Base-by-base conservation (phyloP, 2,329 filamentous ascomycete genomes). In the Periconia digitata region DNA sequence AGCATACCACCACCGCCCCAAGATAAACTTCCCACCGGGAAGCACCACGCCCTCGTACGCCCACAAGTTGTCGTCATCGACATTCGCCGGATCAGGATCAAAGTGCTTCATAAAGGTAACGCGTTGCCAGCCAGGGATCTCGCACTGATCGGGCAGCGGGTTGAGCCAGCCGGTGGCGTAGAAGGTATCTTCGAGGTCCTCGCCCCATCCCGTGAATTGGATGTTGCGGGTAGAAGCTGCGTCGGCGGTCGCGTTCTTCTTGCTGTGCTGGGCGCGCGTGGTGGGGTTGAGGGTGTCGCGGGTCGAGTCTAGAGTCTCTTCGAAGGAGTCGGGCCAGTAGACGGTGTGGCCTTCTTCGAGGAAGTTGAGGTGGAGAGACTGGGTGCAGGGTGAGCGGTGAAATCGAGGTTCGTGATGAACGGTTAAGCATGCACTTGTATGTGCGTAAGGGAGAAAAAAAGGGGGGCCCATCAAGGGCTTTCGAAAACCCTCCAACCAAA, bases 51-150 rank as follows among this genome's bases (percentile, higher is more conserved):
- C 76, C 56, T 79, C 76, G 34, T 78, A 77, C 2, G 74, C 76
- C 74, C 75, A 79, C 2, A 77, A 60, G 15, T 62, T 58, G n/a
- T 72, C 68, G 21, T 69, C 63, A 44, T 65, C 46, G 5, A 53
- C 18, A 3, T 66, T 47, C 0, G 67, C 51, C 8, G 66, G 48
- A 7, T 67, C 58, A 13, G 73, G 62, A 1, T 53, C 44, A 52
- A 72, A 76, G 53, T 79, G 78, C 60, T 79, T 80, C 72, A 82
- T 77, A 67, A 83, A 76, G 0, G 74, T 78, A 46, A 83, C 67
- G 24, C 79, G 73, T 64, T 80, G 76, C 70, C 77, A 83, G 17
- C 80, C 80, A 0, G 75, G 72, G 12, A 83, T 76, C 0, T 53
- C 62, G 13, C 49, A 50, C 53, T 83, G 80, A 2, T 67, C 55